Base-by-base conservation (phyloP, 208 protist species). In the Phytomonas francai region DNA sequence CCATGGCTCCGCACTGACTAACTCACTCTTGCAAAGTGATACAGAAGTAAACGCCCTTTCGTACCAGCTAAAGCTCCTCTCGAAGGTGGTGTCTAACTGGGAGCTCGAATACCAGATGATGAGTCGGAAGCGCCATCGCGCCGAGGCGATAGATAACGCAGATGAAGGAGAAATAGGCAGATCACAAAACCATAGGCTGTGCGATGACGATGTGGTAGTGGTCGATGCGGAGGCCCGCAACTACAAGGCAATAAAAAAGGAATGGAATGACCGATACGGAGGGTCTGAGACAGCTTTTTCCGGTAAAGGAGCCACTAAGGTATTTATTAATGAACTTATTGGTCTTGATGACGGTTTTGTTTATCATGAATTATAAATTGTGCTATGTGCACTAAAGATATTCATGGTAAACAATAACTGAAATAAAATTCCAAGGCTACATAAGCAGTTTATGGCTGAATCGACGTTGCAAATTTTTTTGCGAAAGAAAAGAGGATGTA, bases 81-180 rank as follows among this genome's bases (percentile, higher is more conserved):
- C 87, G 0, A 80, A 85, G 59, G 87, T 95, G 29, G 89, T 95
- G 19, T 85, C 89, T 11, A 89, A 70, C 66, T 95, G 86, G 85
- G 89, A 95, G 72, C 71, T 95, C 0, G 84, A 84, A 22, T 95
- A 83, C 42, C 79, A 91, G 70, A 67, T 76, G 63, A 68, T 70
- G 59, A 64, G 65, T 22, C 62, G 77, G 62, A 83, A 76, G 62
- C 72, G 75, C 19, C 58, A 56, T 14, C 66, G 71, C 25, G 67
- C 32, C 7, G 62, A 65, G 29, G 64, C 28, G 1, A 33, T 19
- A 2, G 59, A 54, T 16, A 66, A 45, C 49, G 62, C 34, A 29
- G 67, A 0, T 7, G 66, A 59, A 4, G 33, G 45, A 25, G 19
- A 25, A 36, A 36, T 36, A 36, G 33, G 33, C 8, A 36, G 33